Evolutionary conservation across 106 monocot genomes (phyloP).

Genomic region (Narthecium ossifragum): DNA sequence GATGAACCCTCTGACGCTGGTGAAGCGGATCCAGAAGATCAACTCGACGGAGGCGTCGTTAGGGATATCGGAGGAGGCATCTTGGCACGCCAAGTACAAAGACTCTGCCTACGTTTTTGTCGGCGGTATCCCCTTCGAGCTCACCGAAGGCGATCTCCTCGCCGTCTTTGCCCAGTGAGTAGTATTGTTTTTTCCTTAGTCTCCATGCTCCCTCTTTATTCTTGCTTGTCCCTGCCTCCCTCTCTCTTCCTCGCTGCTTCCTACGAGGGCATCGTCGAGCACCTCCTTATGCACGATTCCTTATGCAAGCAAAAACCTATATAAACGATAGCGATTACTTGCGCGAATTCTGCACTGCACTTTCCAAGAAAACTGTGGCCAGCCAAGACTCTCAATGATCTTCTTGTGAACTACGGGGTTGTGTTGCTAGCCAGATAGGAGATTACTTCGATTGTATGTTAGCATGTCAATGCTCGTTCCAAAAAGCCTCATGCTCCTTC

Average conservation of each 20-base stretch:
- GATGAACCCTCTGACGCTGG: constrained; percentile 90
- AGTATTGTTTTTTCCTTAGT: too few species aligned
- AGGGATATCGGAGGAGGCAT: constrained; percentile 86
- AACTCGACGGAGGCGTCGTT: constrained; percentile 71
- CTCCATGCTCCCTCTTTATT: too few species aligned
- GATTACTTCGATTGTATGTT: too few species aligned
- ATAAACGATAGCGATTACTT: too few species aligned
- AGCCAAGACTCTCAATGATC: too few species aligned
- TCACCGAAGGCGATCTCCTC: constrained; percentile 92
- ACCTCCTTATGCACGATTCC: neutral
- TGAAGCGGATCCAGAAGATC: constrained; percentile 90
- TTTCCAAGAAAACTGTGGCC: neutral
- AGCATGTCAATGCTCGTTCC: too few species aligned
- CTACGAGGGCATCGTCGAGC: neutral
- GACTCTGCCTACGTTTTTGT: constrained; percentile 94
- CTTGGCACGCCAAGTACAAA: constrained; percentile 95
- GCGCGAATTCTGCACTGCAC: too few species aligned
- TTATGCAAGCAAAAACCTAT: too few species aligned
- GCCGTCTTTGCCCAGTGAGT: constrained; percentile 92
- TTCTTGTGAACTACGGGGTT: neutral
- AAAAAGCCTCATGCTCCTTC: too few species aligned
- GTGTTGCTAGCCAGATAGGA: too few species aligned
- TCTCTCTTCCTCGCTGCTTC: neutral
- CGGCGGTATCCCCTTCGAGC: constrained; percentile 86
- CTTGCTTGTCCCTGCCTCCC: neutral